phyloP scores from a whole-genome alignment of 768 basidiomycete species.

The Trametopsis cervina region DNA sequence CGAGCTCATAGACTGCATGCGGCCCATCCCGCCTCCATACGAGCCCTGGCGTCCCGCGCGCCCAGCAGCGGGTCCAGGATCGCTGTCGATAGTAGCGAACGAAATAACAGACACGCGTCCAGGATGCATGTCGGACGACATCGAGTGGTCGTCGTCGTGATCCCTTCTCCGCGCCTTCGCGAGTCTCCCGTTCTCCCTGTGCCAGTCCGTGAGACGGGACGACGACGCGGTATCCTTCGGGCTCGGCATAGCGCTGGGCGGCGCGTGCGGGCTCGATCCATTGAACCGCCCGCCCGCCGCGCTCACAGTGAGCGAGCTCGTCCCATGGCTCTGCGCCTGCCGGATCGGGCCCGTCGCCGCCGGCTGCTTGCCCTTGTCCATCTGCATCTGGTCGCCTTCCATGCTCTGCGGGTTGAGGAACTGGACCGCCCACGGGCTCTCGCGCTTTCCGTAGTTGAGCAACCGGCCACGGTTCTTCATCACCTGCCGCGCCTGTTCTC shows the following conservation, averaged over 20 bases:
- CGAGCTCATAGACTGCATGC: constrained; percentile 73
- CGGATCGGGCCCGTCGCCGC: constrained; percentile 60
- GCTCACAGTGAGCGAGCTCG: constrained; percentile 43
- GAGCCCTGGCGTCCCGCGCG: constrained; percentile 46
- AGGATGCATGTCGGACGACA: constrained; percentile 75
- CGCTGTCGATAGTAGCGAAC: constrained; percentile 79
- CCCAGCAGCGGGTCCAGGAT: constrained; percentile 73
- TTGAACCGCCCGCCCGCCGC: constrained; percentile 57
- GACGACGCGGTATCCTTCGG: constrained; percentile 10
- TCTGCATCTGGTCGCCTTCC: constrained; percentile 11
- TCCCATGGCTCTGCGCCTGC: constrained; percentile 41
- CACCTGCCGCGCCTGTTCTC: constrained; percentile 87
- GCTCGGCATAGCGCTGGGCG: constrained; percentile 9
- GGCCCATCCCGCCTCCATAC: constrained; percentile 45
- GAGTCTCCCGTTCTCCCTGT: constrained; percentile 50
- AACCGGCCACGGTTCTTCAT: constrained; percentile 81
- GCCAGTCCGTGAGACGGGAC: constrained; percentile 34
- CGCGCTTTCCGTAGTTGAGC: too few species aligned
- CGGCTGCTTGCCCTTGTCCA: constrained; percentile 39
- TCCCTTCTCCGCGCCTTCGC: constrained; percentile 77
- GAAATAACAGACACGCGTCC: constrained; percentile 74
- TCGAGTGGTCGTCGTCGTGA: constrained; percentile 86
- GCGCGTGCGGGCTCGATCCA: background rate
- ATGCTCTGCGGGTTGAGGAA: constrained; percentile 36
- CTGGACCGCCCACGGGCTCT: too few species aligned